Percentiles rank a stretch among this genome's conserved stretches.
Evolutionary conservation across 2,329 filamentous ascomycete genomes (phyloP).

Genomic region (Aspergillus pseudonomiae): DNA sequence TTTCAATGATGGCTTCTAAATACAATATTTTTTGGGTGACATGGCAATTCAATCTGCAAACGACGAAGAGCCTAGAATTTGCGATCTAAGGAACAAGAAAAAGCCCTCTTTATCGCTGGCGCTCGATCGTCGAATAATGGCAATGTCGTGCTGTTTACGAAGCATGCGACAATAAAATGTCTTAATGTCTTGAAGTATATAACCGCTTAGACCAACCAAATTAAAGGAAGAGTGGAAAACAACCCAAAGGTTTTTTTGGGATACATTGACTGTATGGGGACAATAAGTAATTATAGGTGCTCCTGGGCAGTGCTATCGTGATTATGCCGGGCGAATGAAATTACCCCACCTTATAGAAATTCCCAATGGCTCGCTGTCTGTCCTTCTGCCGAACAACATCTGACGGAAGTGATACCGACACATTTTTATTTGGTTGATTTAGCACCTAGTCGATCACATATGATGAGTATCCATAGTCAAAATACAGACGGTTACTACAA

Average conservation of each 20-base stretch:
- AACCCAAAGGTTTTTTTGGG: not conserved
- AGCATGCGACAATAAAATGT: not conserved
- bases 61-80: conserved; percentile 3
- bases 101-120: not conserved
- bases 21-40: conserved; percentile 16
- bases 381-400: not conserved
- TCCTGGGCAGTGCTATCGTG: not conserved
- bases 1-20: conserved; percentile 24
- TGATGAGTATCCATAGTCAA: not conserved
- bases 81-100: not conserved
- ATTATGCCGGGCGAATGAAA: not conserved
- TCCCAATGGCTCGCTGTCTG: not conserved
- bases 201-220: conserved; percentile 11
- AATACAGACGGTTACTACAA: conserved; percentile 29
- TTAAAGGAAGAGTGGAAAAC: conserved; percentile 6
- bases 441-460: not conserved
- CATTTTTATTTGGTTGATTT: not conserved
- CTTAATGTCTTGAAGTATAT: conserved; percentile 5
- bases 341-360: conserved; percentile 1
- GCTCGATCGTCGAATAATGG: conserved; percentile 8
- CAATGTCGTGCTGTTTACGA: conserved; percentile 4
- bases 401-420: not conserved
- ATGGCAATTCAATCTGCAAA: conserved; percentile 10
- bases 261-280: not conserved
- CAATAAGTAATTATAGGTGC: not conserved